These are phyloP conservation scores for Metschnikowia amazonensis DNA, from an alignment of 805 yeast genomes.

Conservation along the genomic window DNA sequence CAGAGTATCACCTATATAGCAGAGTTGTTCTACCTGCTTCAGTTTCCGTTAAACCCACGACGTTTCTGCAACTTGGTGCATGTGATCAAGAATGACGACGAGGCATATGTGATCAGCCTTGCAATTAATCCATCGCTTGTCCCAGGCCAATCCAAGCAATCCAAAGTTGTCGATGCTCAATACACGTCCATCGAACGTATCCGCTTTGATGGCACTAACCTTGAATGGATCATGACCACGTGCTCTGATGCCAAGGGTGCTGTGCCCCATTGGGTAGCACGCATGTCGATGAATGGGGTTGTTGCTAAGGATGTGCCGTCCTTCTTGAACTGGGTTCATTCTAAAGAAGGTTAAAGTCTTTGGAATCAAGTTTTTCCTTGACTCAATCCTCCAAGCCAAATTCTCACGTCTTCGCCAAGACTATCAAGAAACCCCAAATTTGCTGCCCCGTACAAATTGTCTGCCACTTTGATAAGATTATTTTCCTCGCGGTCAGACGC, in stretches of 20 bases:
- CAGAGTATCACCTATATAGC: conserved; percentile 27
- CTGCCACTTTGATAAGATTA: conserved; percentile 17
- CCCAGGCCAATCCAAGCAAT: conserved; percentile 11
- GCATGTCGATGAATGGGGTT: conserved; percentile 28
- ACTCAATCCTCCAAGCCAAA: conserved; percentile 35
- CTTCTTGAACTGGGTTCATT: conserved; percentile 29
- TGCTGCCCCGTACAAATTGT: conserved; percentile 28
- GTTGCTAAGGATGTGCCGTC: conserved; percentile 41
- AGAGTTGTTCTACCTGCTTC: conserved; percentile 32
- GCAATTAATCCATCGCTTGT: conserved; percentile 29
- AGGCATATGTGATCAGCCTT: conserved; percentile 31
- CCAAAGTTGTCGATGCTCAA: conserved; percentile 25
- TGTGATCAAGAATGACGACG: conserved; percentile 19
- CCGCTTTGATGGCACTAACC: conserved; percentile 17
- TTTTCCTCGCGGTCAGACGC: conserved; percentile 11
- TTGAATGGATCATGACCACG: conserved; percentile 40
- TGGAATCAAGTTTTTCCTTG: background rate
- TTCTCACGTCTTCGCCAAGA: conserved; percentile 40
- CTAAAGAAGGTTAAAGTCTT: background rate
- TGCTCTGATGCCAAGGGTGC: conserved; percentile 37
- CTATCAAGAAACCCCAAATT: conserved; percentile 38
- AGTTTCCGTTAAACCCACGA: conserved; percentile 34
- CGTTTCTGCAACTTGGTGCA: conserved; percentile 36
- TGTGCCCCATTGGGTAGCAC: conserved; percentile 37
- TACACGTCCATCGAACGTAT: conserved; percentile 38